Conservation (phyloP, 2,329 filamentous ascomycete genomes). For the Alternaria hordeiaustralica region DNA sequence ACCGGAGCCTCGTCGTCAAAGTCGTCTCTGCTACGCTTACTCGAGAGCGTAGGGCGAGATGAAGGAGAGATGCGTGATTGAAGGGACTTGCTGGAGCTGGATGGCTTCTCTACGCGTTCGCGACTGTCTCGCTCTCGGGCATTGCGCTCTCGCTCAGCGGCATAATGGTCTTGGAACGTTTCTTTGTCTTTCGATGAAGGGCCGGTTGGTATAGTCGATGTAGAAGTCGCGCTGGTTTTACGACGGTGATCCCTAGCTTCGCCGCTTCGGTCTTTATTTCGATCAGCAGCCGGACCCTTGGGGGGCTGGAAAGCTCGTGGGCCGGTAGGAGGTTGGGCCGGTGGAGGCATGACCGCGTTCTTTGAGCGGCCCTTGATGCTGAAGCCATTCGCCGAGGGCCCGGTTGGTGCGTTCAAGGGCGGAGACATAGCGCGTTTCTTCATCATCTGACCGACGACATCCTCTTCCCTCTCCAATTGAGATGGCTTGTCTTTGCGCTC, state of each 20-base stretch:
- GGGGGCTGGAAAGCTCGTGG: conserved; percentile 45
- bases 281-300: conserved; percentile 47
- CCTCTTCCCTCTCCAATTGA: conserved; percentile 22
- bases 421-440: conserved; percentile 39
- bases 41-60: conserved; percentile 24
- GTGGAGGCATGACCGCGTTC: conserved; percentile 34
- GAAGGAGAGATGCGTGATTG: conserved; percentile 28
- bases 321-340: conserved; percentile 45
- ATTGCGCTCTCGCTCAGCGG: conserved; percentile 68
- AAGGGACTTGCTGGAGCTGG: conserved; percentile 23
- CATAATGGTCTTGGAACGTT: conserved; percentile 63
- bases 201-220: conserved; percentile 23
- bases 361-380: conserved; percentile 50
- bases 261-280: conserved; percentile 31
- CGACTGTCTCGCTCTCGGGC: conserved; percentile 38
- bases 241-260: conserved; percentile 25
- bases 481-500: conserved; percentile 27
- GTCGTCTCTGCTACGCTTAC: conserved; percentile 41
- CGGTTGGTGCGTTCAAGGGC: conserved; percentile 44
- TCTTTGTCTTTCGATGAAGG: conserved; percentile 14
- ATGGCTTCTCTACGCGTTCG: conserved; percentile 33
- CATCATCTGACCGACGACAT: conserved; percentile 36
- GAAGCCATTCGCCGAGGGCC: conserved; percentile 54
- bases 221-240: conserved; percentile 25
- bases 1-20: conserved; percentile 20